These are phyloP conservation scores for Apiotrichum akiyoshidainum DNA, from an alignment of 1,284 basidiomycete species.

Conservation along the genomic window DNA sequence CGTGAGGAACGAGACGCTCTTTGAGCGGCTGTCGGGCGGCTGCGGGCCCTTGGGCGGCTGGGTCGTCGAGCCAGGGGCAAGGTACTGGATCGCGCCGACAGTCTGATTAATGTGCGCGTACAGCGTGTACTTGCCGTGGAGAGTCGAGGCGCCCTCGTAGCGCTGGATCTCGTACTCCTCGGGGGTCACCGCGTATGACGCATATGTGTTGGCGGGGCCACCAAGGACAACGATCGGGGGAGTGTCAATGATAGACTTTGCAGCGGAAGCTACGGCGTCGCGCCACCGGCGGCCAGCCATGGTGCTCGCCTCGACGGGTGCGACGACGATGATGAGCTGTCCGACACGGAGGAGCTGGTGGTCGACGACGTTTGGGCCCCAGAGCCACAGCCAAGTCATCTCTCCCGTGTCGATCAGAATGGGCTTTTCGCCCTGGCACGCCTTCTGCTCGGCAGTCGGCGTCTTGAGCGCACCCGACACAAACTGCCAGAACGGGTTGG, in stretches of 20 bases:
- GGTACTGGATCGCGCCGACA: constrained; percentile 5
- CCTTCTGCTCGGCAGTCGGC: constrained; percentile 6
- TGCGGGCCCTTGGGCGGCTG: not conserved
- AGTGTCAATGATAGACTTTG: not conserved
- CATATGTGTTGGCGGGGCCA: constrained; percentile 19
- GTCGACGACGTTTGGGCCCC: constrained; percentile 17
- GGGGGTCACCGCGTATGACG: constrained; percentile 12
- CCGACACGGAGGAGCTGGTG: constrained; percentile 16
- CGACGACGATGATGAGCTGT: constrained; percentile 19
- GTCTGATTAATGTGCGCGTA: constrained; percentile 20
- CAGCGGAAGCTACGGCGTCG: constrained; percentile 6
- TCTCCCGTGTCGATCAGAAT: constrained; percentile 20
- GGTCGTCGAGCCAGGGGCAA: not conserved
- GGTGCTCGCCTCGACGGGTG: constrained; percentile 15
- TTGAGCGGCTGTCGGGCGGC: constrained; percentile 11
- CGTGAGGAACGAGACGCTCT: constrained; percentile 3
- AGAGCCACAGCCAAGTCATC: constrained; percentile 15
- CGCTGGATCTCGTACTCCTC: constrained; percentile 21
- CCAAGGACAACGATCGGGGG: constrained; percentile 17
- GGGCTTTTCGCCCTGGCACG: constrained; percentile 17
- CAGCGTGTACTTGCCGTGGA: constrained; percentile 15
- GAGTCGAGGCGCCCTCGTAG: constrained; percentile 21
- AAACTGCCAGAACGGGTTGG: constrained; percentile 17
- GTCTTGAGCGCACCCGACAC: constrained; percentile 1
- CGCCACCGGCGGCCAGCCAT: constrained; percentile 18